Evolutionary conservation across 345 rosid genomes (phyloP), one percentile per base, ranked within the genome.

Genomic region (Lepidium sativum): DNA sequence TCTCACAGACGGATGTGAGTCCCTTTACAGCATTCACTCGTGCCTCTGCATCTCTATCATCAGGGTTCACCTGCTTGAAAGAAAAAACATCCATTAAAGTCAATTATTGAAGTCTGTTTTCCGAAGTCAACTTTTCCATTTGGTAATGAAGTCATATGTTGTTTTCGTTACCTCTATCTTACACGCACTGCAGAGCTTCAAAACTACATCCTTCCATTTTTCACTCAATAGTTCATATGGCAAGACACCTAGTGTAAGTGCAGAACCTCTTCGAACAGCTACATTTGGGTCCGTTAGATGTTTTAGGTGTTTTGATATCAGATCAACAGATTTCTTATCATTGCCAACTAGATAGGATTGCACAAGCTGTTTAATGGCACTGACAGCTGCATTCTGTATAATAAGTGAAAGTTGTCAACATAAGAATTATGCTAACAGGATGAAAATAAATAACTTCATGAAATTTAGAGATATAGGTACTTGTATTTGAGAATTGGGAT

Each of bases 401-500:
- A 70, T n/a, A 59, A 12, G 70, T 18, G 40, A 68, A 73, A 37
- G 34, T 63, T 16, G 68, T 44, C 11, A 45, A 35, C 64, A 52
- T 66, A 47, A 14, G 42, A 48, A 56, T 23, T 61, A 51, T 27
- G 37, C 50, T 48, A 23, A 41, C 10, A 42, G 12, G 47, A 68
- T 39, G 38, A 70, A 12, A 41, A 17, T 35, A 61, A 65, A 34
- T 33, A 53, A 33, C 61, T 14, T 38, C 45, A 70, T 38, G 58
- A 56, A 14, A 68, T 15, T 39, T 16, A 37, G 49, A 53, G 25
- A 76, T 60, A 69, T 47, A 39, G 42, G 48, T 57, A 94, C 97
- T 97, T 94, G 99, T 72, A 94, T 90, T 47, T 87, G 95, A 71
- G 92, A 78, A 78, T 90, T 94, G 40, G 99, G 97, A 77, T 94